Conservation (phyloP, 169 alveolate species). For the Cryptosporidium ryanae region DNA sequence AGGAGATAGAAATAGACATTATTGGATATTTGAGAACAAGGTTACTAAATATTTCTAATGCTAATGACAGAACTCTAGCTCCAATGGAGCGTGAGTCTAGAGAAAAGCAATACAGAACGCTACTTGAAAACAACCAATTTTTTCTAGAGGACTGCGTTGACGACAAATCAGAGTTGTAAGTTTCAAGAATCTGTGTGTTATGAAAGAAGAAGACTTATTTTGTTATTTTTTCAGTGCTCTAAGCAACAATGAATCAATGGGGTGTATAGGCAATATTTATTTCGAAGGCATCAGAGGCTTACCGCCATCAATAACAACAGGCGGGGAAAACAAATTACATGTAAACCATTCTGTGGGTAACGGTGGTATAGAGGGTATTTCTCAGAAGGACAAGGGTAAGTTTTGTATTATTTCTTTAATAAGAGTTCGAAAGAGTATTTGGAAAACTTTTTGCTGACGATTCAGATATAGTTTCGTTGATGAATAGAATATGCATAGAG, state of each 20-base stretch:
- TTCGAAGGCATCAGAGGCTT: background rate
- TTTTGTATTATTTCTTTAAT: background rate
- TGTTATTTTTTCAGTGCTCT: background rate
- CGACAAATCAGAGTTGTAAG: constrained; percentile 6
- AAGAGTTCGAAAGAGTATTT: background rate
- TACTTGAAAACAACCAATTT: constrained; percentile 11
- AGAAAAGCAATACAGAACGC: constrained; percentile 34
- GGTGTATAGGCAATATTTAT: too few relatives aligned
- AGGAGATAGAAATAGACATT: constrained; percentile 46
- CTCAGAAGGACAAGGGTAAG: constrained; percentile 51
- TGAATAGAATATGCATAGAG: constrained; percentile 39
- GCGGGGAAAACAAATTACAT: background rate
- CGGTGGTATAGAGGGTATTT: background rate
- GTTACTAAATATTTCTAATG: constrained; percentile 19
- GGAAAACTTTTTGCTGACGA: background rate
- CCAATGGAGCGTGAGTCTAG: constrained; percentile 68
- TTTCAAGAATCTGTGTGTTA: background rate
- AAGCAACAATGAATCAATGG: too few relatives aligned
- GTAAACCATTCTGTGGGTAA: background rate
- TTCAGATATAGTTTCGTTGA: constrained; percentile 12
- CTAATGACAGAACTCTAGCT: constrained; percentile 59
- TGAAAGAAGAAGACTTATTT: background rate
- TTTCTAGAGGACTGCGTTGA: constrained; percentile 3
- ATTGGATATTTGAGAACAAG: constrained; percentile 25
- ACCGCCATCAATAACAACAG: constrained; percentile 8